Percentiles rank a stretch among this genome's conserved stretches.
Evolutionary conservation across 1,139 yeast genomes (phyloP).

Genomic region (Nakaseomyces kungkrabaensis): DNA sequence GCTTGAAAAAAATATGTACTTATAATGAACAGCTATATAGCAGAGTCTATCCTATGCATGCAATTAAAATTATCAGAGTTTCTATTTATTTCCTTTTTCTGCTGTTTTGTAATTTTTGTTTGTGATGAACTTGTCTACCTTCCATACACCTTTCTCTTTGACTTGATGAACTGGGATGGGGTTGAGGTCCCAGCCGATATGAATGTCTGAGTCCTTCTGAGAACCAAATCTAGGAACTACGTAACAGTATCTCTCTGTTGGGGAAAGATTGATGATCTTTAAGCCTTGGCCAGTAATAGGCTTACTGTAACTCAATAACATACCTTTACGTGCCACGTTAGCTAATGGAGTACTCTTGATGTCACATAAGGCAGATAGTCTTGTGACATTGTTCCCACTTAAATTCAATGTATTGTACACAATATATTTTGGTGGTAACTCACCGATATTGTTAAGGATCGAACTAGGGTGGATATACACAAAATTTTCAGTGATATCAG

Average conservation of each 20-base stretch:
- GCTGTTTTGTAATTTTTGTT: constrained; percentile 18
- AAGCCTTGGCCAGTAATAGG: constrained; percentile 79
- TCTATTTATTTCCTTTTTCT: not conserved
- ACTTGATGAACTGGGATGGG: constrained; percentile 69
- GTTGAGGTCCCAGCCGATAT: constrained; percentile 88
- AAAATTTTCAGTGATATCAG: constrained; percentile 40
- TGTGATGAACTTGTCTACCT: constrained; percentile 27
- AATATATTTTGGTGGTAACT: constrained; percentile 63
- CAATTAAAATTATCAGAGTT: not conserved
- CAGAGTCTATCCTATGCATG: not conserved
- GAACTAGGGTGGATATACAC: constrained; percentile 76
- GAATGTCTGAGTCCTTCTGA: constrained; percentile 61
- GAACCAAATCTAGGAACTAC: constrained; percentile 91
- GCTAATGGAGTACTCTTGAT: constrained; percentile 66
- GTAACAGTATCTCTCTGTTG: constrained; percentile 71
- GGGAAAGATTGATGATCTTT: constrained; percentile 58
- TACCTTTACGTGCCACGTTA: constrained; percentile 64
- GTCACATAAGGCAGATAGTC: constrained; percentile 72
- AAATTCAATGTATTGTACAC: constrained; percentile 57
- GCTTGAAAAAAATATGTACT: no score
- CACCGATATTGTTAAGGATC: constrained; percentile 39
- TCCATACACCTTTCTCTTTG: constrained; percentile 53
- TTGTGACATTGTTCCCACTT: constrained; percentile 38
- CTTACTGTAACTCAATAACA: constrained; percentile 73
- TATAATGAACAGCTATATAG: no score